phyloP scores from a whole-genome alignment of 441 rosid genomes.

The Kokia cookei region DNA sequence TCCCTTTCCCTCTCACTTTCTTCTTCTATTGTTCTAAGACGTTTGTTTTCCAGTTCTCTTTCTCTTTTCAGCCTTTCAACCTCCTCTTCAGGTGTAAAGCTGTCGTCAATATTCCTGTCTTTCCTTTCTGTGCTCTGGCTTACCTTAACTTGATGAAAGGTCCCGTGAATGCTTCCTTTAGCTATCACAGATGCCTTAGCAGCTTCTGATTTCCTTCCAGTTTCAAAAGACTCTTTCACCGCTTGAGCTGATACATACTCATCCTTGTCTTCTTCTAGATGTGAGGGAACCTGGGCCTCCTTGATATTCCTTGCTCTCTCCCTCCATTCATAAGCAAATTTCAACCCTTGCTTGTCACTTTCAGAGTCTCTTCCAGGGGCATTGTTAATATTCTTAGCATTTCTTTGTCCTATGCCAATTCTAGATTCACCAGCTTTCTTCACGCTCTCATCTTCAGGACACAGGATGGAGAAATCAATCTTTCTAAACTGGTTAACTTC shows the following conservation, averaged over 20 bases:
- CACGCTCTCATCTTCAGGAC: constrained; percentile 13
- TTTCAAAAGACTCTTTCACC: constrained; percentile 26
- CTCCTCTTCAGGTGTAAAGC: constrained; percentile 33
- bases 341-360: constrained; percentile 27
- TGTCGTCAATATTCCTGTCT: constrained; percentile 28
- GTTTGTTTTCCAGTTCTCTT: constrained; percentile 55
- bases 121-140: constrained; percentile 26
- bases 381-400: constrained; percentile 21
- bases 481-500: constrained; percentile 7
- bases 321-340: constrained; percentile 23
- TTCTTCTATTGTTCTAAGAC: constrained; percentile 67
- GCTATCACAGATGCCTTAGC: constrained; percentile 21
- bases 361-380: constrained; percentile 14
- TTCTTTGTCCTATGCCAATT: constrained; percentile 21
- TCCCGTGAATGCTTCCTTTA: constrained; percentile 23
- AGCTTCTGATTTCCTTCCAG: constrained; percentile 25
- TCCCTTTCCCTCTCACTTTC: constrained; percentile 90
- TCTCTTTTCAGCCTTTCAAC: constrained; percentile 54
- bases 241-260: constrained; percentile 30
- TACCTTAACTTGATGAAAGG: constrained; percentile 24
- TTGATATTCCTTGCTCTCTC: constrained; percentile 23
- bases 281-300: constrained; percentile 17
- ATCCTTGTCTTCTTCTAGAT: constrained; percentile 30
- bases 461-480: constrained; percentile 13
- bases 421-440: constrained; percentile 21